A percentile compares a stretch with the other conserved stretches of the same genome.
These are phyloP conservation scores for Aspergillus texensis DNA, from an alignment of 2,329 filamentous ascomycete species.

Conservation along the genomic window DNA sequence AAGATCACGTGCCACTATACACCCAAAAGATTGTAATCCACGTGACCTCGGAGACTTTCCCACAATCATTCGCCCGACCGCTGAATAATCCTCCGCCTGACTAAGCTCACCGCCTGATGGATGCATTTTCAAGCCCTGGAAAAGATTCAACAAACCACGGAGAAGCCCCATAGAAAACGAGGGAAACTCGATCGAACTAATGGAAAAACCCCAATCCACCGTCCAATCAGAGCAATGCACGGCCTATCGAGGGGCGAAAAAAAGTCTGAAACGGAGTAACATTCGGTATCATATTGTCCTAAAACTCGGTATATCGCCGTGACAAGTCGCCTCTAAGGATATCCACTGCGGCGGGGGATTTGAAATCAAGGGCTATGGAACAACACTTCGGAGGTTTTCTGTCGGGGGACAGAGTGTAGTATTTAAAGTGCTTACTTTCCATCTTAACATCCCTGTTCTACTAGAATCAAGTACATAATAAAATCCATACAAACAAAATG, in stretches of 20 bases:
- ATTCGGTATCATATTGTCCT: neutral
- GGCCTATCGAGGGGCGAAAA: neutral
- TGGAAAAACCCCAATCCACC: neutral
- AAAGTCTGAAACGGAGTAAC: neutral
- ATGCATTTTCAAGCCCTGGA: neutral
- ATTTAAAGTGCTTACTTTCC: neutral
- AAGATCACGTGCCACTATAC: neutral
- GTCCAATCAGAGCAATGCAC: neutral
- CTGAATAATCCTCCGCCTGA: neutral
- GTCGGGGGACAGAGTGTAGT: neutral
- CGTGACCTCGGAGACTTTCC: neutral
- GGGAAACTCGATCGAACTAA: neutral
- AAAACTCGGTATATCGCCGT: neutral
- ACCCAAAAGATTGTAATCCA: rapidly evolving
- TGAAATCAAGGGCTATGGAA: neutral
- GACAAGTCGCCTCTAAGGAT: neutral
- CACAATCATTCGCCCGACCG: neutral
- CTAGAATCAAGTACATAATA: neutral
- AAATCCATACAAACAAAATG: neutral
- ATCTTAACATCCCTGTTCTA: neutral
- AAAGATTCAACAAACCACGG: neutral
- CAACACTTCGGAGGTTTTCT: neutral
- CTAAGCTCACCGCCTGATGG: neutral
- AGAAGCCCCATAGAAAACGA: neutral
- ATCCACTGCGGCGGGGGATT: neutral